phyloP scores from a whole-genome alignment of 352 stramenopile genomes.

The Halophytophthora batemanensis region DNA sequence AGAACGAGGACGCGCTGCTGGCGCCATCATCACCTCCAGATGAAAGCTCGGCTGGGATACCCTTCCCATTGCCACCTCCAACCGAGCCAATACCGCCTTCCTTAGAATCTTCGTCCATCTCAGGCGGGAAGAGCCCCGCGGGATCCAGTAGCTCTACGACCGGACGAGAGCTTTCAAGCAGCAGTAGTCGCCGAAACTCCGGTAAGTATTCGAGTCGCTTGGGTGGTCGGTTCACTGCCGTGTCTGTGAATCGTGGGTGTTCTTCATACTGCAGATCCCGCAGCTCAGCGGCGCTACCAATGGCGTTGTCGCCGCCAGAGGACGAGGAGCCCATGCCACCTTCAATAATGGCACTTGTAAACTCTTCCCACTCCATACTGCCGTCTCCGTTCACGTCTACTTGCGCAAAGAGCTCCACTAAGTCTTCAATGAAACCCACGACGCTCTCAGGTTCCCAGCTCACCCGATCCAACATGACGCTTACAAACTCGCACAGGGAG shows the following conservation, averaged over 20 bases:
- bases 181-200: conserved; percentile 56
- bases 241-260: conserved; percentile 44
- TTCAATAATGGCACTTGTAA: conserved; percentile 80
- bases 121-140: conserved; percentile 31
- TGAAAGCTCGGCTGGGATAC: conserved; percentile 1
- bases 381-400: conserved; percentile 79
- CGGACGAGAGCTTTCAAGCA: conserved; percentile 60
- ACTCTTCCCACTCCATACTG: conserved; percentile 83
- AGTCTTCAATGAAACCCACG: conserved; percentile 63
- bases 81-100: conserved; percentile 2
- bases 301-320: conserved; percentile 21
- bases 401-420: conserved; percentile 75
- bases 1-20: not conserved
- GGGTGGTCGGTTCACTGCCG: conserved; percentile 47
- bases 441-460: conserved; percentile 52
- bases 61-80: conserved; percentile 6
- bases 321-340: conserved; percentile 54
- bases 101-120: conserved; percentile 24
- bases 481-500: conserved; percentile 61
- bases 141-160: conserved; percentile 70
- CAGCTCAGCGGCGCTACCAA: conserved; percentile 37
- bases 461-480: conserved; percentile 69
- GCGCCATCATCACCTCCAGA: conserved; percentile 9
- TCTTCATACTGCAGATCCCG: conserved; percentile 77
- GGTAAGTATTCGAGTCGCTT: conserved; percentile 54